Evolutionary conservation across 164 flowering plant genomes (phyloP).

Genomic region (Magnolia changhungtana): DNA sequence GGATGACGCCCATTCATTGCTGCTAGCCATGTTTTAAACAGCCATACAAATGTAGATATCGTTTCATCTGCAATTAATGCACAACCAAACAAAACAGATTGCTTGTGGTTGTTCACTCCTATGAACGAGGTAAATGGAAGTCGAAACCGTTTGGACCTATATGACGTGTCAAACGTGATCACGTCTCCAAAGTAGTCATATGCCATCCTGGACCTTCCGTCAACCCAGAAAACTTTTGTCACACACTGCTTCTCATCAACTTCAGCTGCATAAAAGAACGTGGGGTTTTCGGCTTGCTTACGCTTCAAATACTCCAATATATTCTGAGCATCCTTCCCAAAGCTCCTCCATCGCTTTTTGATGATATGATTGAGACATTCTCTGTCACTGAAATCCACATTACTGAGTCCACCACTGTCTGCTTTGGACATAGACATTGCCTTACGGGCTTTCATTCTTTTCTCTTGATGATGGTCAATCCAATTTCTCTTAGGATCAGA

Average conservation of each 20-base stretch:
- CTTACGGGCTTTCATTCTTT: constrained; percentile 3
- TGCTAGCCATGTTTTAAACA: constrained; percentile 12
- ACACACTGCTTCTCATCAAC: background rate
- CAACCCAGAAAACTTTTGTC: constrained; percentile 7
- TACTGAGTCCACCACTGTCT: constrained; percentile 1
- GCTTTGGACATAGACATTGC: background rate
- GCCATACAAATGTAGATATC: constrained; percentile 11
- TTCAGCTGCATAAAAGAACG: constrained; percentile 6
- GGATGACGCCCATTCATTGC: constrained; percentile 18
- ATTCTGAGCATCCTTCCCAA: background rate
- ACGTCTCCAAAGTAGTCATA: constrained; percentile 15
- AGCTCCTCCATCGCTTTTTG: constrained; percentile 2
- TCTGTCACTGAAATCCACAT: background rate
- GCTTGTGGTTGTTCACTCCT: constrained; percentile 13
- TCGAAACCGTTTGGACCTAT: constrained; percentile 3
- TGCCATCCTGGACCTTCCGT: constrained; percentile 11
- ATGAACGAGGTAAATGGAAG: constrained; percentile 9
- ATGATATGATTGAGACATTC: background rate
- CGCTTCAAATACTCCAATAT: background rate
- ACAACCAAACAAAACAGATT: constrained; percentile 14
- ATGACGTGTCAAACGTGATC: constrained; percentile 10
- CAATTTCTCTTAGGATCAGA: background rate
- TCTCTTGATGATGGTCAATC: background rate
- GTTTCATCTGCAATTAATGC: constrained; percentile 11
- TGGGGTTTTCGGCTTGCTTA: constrained; percentile 2